These are phyloP conservation scores for Cardamine occulta DNA, from an alignment of 345 rosid genomes.

Conservation along the genomic window DNA sequence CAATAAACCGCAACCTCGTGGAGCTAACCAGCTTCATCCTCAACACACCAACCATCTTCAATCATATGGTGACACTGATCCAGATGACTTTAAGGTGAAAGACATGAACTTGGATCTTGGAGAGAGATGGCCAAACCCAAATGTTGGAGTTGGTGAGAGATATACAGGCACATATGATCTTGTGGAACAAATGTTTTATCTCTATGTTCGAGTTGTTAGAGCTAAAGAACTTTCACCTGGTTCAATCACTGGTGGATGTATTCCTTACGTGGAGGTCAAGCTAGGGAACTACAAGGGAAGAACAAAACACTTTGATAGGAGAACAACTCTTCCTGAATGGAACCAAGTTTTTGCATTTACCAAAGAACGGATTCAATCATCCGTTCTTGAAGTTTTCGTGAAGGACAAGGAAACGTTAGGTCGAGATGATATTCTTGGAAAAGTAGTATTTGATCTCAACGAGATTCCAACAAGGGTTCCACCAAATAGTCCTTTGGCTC, in stretches of 20 bases:
- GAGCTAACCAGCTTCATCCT: constrained; percentile 35
- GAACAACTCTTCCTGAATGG: constrained; percentile 83
- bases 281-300: constrained; percentile 93
- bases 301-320: constrained; percentile 75
- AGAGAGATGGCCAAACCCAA: constrained; percentile 66
- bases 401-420: constrained; percentile 77
- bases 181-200: constrained; percentile 80
- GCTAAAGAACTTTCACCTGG: constrained; percentile 80
- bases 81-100: constrained; percentile 65
- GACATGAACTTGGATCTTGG: constrained; percentile 73
- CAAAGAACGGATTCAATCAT: constrained; percentile 81
- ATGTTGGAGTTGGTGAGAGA: constrained; percentile 62
- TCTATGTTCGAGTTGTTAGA: constrained; percentile 73
- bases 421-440: constrained; percentile 77
- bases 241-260: constrained; percentile 67
- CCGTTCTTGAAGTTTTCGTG: constrained; percentile 68
- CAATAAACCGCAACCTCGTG: constrained; percentile 24
- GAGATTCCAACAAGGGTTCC: constrained; percentile 92
- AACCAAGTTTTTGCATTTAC: constrained; percentile 90
- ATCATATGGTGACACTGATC: constrained; percentile 38
- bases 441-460: constrained; percentile 71
- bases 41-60: constrained; percentile 26
- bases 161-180: constrained; percentile 71
- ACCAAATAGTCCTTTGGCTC: constrained; percentile 93
- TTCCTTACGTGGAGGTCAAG: constrained; percentile 91